These are phyloP conservation scores for Ceratocystis eucalypticola DNA, from an alignment of 2,329 filamentous ascomycete genomes.

Conservation along the genomic window DNA sequence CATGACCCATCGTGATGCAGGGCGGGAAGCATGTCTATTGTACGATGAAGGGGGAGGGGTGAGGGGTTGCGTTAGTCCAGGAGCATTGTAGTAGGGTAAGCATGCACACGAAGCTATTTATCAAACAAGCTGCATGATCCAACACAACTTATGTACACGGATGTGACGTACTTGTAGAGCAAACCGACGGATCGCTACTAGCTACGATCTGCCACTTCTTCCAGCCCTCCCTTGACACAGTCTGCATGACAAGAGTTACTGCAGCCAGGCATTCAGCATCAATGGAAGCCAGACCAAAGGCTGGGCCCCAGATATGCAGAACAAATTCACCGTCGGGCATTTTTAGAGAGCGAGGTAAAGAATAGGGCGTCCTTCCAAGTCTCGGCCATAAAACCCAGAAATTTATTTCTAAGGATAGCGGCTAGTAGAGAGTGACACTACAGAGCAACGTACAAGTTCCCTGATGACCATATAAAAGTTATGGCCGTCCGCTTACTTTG, in stretches of 20 bases:
- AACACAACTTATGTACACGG: not conserved
- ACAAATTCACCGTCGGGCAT: slow-evolving; percentile 29
- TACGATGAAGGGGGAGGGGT: not conserved
- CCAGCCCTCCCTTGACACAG: slow-evolving; percentile 17
- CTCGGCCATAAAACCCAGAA: not conserved
- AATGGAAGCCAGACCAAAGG: slow-evolving; percentile 77
- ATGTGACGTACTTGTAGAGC: slow-evolving; percentile 53
- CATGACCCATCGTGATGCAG: slow-evolving; percentile 39
- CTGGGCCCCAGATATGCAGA: slow-evolving; percentile 82
- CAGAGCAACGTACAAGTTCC: too few relatives aligned
- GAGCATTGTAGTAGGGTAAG: slow-evolving; percentile 9
- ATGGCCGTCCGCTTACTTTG: too few relatives aligned
- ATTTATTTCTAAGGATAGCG: not conserved
- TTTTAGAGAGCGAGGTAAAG: not conserved
- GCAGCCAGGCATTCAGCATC: slow-evolving; percentile 81
- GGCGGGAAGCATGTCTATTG: slow-evolving; percentile 41
- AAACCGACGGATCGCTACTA: slow-evolving; percentile 57
- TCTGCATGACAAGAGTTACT: slow-evolving; percentile 55
- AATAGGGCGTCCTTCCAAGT: not conserved
- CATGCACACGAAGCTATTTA: not conserved
- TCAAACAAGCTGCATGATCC: slow-evolving; percentile 4
- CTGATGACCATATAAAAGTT: too few relatives aligned
- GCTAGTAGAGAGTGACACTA: too few relatives aligned
- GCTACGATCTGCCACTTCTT: slow-evolving; percentile 53
- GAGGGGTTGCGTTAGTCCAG: not conserved